Percentiles rank a stretch among this genome's conserved stretches.
Evolutionary conservation across 2,329 filamentous ascomycete genomes (phyloP).

Genomic region (Pestalotiopsis fici): DNA sequence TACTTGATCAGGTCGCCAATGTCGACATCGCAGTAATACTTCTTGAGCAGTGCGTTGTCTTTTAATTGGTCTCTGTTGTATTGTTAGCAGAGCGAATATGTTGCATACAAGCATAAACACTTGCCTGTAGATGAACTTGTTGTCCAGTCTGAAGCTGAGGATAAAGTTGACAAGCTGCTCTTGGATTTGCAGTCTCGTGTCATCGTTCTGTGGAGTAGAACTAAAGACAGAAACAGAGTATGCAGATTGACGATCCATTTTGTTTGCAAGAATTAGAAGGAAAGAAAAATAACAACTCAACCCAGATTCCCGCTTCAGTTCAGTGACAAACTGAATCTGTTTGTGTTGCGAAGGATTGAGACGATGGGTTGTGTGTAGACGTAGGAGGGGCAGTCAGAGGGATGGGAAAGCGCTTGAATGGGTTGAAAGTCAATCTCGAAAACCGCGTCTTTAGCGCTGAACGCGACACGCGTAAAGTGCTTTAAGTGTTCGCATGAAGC

Average conservation of each 20-base stretch:
- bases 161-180: slow-evolving; percentile 86
- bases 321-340: not conserved
- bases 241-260: slow-evolving; percentile 85
- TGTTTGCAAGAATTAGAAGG: slow-evolving; percentile 14
- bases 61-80: slow-evolving; percentile 80
- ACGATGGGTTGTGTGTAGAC: not conserved
- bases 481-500: not conserved
- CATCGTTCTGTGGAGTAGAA: slow-evolving; percentile 64
- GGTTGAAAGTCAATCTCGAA: not conserved
- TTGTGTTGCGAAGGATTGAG: not conserved
- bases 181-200: slow-evolving; percentile 73
- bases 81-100: slow-evolving; percentile 16
- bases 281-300: too few species aligned
- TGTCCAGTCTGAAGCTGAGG: slow-evolving; percentile 90
- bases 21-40: slow-evolving; percentile 95
- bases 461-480: not conserved
- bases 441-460: not conserved
- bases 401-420: not conserved
- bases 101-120: slow-evolving; percentile 11
- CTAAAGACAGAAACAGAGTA: slow-evolving; percentile 84
- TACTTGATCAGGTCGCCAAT: slow-evolving; percentile 94
- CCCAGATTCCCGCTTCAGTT: not conserved
- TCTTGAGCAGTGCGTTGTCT: slow-evolving; percentile 91
- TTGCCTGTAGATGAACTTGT: slow-evolving; percentile 91
- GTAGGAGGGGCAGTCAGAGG: not conserved